Base-by-base conservation (phyloP, 2,329 filamentous ascomycete species). In the Ophiostoma pallidulum region DNA sequence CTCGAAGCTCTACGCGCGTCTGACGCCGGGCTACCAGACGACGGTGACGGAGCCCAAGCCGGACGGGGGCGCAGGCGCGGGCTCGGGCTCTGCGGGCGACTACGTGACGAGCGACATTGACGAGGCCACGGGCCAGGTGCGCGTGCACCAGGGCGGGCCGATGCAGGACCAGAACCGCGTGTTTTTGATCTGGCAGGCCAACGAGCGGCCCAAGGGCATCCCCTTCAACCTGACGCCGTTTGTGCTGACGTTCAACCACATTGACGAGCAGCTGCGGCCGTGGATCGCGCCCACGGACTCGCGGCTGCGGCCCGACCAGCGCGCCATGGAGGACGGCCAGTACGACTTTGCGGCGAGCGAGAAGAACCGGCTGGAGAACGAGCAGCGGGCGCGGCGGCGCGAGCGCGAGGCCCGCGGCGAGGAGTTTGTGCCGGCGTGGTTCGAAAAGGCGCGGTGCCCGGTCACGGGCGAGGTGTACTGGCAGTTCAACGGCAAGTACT, bases 171-270 rank as follows among this genome's bases (percentile, higher is more conserved):
- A 83, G 10, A 83, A 71, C 58, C 79, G 87, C 60, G 90, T 88
- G 0, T 90, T 94, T 68, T 70, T 96, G 24, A 84, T 98, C 48
- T 98, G 92, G 92, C 82, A 97, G 70, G 86, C 86, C 22, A 82
- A 96, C 64, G 67, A 76, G 31, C 80, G 91, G 8, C 89, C 92
- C 1, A 70, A 77, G 12, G 86, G 85, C 28, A 91, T 96, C 48
- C 92, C 92, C 0, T 98, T 98, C 74, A 98, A 97, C 66, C 74
- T 98, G 50, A 98, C 92, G 0, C 91, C 92, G 0, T 97, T 98
- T 61, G 92, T 90, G 13, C 75, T 98, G 50, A 94, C 90, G 0
- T 83, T 98, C 54, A 98, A 98, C 66, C 87, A 90, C 55, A 74
- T 96, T 42, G 84, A 91, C 46, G 86, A 94, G n/a, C 72, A 77